Conservation (phyloP, 768 basidiomycete genomes). For the Cubamyces sp. region DNA sequence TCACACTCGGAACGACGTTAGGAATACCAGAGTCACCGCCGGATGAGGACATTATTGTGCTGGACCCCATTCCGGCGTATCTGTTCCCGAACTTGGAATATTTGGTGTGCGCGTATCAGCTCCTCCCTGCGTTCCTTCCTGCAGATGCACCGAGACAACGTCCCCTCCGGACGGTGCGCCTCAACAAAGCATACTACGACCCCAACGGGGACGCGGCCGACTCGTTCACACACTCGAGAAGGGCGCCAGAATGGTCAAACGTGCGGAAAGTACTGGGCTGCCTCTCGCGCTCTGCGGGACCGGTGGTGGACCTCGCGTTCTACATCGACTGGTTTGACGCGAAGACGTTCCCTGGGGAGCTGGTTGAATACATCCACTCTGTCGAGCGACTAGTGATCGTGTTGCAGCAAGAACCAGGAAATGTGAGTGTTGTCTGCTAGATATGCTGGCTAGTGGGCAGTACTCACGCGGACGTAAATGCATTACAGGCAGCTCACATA, state of each 20-base stretch:
- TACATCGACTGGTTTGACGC: not conserved
- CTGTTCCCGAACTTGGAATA: not conserved
- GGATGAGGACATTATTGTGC: not conserved
- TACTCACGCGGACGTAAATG: not conserved
- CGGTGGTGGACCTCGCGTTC: not conserved
- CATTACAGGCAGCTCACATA: not conserved
- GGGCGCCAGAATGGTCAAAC: not conserved
- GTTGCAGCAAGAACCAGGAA: not conserved
- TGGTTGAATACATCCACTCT: not conserved
- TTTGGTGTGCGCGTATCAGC: not conserved
- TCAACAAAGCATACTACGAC: slow-evolving; percentile 8
- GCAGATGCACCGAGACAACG: not conserved
- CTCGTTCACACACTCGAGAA: not conserved
- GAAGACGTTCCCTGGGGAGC: not conserved
- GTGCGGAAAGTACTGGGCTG: not conserved
- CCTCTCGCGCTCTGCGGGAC: not conserved
- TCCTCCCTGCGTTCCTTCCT: slow-evolving; percentile 5
- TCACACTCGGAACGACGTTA: not conserved
- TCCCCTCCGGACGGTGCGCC: not conserved
- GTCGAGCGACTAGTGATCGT: not conserved
- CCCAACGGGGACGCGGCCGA: not conserved
- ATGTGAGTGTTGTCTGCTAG: not conserved
- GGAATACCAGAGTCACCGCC: not conserved
- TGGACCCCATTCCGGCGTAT: not conserved
- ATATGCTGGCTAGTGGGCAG: not conserved